Evolutionary conservation across 148 eudicot genomes (phyloP).

Genomic region (Chenopodium berlandieri): DNA sequence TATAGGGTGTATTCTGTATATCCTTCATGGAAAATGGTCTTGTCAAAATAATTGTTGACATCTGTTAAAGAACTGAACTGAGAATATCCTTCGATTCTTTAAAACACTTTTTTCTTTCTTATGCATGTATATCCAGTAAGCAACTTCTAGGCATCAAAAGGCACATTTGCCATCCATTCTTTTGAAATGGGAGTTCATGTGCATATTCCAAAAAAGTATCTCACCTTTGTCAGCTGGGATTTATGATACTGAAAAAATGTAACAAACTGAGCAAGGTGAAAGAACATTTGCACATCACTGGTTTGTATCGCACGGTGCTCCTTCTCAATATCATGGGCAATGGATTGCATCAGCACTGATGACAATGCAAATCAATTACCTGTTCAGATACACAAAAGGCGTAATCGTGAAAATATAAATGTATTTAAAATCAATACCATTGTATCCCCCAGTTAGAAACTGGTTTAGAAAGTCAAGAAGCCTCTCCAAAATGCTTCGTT

Average conservation of each 20-base stretch:
- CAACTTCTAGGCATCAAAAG: not conserved
- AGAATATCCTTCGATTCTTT: not conserved
- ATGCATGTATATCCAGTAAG: not conserved
- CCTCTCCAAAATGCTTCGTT: constrained; percentile 45
- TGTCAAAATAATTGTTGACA: not conserved
- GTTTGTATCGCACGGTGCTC: constrained; percentile 73
- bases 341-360: constrained; percentile 85
- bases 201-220: constrained; percentile 15
- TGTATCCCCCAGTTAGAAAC: constrained; percentile 82
- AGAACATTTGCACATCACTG: constrained; percentile 73
- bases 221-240: constrained; percentile 54
- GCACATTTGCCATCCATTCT: not conserved
- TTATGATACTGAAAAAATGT: constrained; percentile 80
- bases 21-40: not conserved
- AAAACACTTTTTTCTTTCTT: not conserved
- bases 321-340: constrained; percentile 74
- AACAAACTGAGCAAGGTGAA: constrained; percentile 83
- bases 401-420: not conserved
- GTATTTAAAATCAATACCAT: constrained; percentile 46
- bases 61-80: not conserved
- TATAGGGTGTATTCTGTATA: not conserved
- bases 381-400: not conserved
- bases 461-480: constrained; percentile 69
- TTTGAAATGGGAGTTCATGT: not conserved
- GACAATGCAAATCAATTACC: constrained; percentile 15